Conservation (phyloP, 441 rosid species). For the Gossypium laxum region DNA sequence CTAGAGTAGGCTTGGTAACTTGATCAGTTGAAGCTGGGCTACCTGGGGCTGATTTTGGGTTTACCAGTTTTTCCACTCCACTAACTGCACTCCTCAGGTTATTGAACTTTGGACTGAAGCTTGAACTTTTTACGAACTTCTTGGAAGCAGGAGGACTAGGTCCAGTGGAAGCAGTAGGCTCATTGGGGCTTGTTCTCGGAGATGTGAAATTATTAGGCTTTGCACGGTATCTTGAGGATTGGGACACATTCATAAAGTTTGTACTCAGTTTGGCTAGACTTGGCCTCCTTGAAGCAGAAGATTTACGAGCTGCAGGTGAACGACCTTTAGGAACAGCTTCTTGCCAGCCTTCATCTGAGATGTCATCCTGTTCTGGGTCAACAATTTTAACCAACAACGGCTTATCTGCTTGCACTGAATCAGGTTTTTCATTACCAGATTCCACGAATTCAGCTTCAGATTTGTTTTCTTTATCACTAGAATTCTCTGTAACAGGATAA, state of each 20-base stretch:
- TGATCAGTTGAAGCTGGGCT: slow-evolving; percentile 49
- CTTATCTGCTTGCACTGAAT: slow-evolving; percentile 37
- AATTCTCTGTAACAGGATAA: slow-evolving; percentile 32
- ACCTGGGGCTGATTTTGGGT: slow-evolving; percentile 42
- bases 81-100: slow-evolving; percentile 26
- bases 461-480: slow-evolving; percentile 62
- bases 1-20: slow-evolving; percentile 40
- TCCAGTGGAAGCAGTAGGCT: slow-evolving; percentile 37
- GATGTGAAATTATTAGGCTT: slow-evolving; percentile 55
- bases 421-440: slow-evolving; percentile 39
- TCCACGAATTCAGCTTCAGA: slow-evolving; percentile 46
- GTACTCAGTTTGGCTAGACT: slow-evolving; percentile 84
- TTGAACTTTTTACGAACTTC: slow-evolving; percentile 57
- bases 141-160: slow-evolving; percentile 42
- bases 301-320: slow-evolving; percentile 56
- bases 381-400: slow-evolving; percentile 22
- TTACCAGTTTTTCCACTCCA: slow-evolving; percentile 41
- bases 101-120: slow-evolving; percentile 58
- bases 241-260: slow-evolving; percentile 63
- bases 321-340: slow-evolving; percentile 77
- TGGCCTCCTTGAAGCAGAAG: slow-evolving; percentile 62
- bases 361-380: slow-evolving; percentile 31
- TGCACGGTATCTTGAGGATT: slow-evolving; percentile 61
- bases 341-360: slow-evolving; percentile 77
- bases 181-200: slow-evolving; percentile 45